Conservation (phyloP, 257 asterid genomes). For the Orobanche coerulescens region DNA sequence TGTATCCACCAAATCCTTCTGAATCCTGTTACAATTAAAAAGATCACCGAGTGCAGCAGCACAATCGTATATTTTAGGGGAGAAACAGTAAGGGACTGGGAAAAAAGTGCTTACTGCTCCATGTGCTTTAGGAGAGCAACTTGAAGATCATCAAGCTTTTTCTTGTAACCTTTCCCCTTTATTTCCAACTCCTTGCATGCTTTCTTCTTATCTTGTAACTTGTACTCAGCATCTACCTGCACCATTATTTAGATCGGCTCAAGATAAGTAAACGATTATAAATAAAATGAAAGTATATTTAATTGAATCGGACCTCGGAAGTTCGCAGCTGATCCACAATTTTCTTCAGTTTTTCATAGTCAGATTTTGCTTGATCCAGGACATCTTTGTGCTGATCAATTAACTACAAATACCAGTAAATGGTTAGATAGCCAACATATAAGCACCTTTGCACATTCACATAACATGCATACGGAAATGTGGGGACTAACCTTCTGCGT, state of each 20-base stretch:
- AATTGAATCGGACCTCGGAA: slow-evolving; percentile 55
- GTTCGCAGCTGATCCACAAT: slow-evolving; percentile 78
- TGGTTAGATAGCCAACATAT: not conserved
- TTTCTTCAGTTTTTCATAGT: slow-evolving; percentile 74
- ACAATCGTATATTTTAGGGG: not conserved
- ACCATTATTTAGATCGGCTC: slow-evolving; percentile 14
- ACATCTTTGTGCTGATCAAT: slow-evolving; percentile 66
- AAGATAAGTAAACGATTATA: slow-evolving; percentile 4
- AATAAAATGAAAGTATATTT: not conserved
- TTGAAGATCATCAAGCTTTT: slow-evolving; percentile 68
- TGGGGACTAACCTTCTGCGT: slow-evolving; percentile 55
- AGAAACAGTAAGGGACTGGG: not conserved
- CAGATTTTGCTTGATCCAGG: slow-evolving; percentile 59
- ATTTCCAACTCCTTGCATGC: slow-evolving; percentile 58
- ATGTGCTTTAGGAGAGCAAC: slow-evolving; percentile 63
- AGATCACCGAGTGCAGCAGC: not conserved
- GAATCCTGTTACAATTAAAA: slow-evolving; percentile 48
- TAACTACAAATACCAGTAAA: slow-evolving; percentile 36
- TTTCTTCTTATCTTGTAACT: slow-evolving; percentile 83
- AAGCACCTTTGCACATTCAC: not conserved
- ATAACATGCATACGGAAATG: not conserved
- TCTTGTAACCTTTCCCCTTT: slow-evolving; percentile 74
- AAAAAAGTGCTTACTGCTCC: slow-evolving; percentile 64
- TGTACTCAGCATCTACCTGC: slow-evolving; percentile 95
- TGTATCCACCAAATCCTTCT: slow-evolving; percentile 77